phyloP scores from a whole-genome alignment of 2,329 filamentous ascomycete species.

The Mycosphaerella arachidis region DNA sequence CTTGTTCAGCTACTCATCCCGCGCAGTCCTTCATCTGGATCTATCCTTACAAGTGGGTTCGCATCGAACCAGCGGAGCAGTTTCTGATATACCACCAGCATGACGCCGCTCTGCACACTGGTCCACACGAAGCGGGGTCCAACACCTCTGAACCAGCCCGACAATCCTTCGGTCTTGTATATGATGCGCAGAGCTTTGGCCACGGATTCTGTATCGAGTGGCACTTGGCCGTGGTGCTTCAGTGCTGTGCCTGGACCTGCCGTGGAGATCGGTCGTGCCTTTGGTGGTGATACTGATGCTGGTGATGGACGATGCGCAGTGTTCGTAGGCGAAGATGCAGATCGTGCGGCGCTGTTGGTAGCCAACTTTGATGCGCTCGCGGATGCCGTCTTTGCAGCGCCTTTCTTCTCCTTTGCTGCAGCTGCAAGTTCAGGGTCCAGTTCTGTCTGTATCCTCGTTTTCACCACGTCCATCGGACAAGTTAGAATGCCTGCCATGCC shows the following conservation, averaged over 20 bases:
- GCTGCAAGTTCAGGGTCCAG: slow-evolving; percentile 53
- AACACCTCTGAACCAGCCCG: slow-evolving; percentile 90
- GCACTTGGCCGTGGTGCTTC: slow-evolving; percentile 70
- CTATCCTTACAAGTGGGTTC: slow-evolving; percentile 38
- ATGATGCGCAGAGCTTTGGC: slow-evolving; percentile 79
- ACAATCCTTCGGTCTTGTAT: slow-evolving; percentile 81
- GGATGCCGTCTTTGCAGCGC: neutral
- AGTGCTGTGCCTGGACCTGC: slow-evolving; percentile 83
- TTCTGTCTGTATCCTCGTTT: slow-evolving; percentile 94
- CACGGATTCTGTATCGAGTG: slow-evolving; percentile 84
- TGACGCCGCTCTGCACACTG: slow-evolving; percentile 91
- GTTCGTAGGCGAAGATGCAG: slow-evolving; percentile 10
- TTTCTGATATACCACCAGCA: slow-evolving; percentile 92
- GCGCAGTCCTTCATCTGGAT: slow-evolving; percentile 22
- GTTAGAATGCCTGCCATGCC: slow-evolving; percentile 91
- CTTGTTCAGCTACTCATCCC: slow-evolving; percentile 2
- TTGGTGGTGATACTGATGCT: slow-evolving; percentile 2
- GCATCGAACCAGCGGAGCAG: slow-evolving; percentile 71
- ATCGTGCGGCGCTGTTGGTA: neutral
- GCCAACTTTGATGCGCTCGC: slow-evolving; percentile 2
- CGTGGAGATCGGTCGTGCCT: slow-evolving; percentile 65
- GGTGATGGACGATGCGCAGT: slow-evolving; percentile 15
- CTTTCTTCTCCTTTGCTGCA: slow-evolving; percentile 22
- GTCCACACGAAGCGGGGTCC: slow-evolving; percentile 94
- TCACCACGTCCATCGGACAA: slow-evolving; percentile 94